Percentiles rank a stretch among this genome's conserved stretches.
Conservation (phyloP, 805 yeast genomes). For the Candida ascalaphidarum region DNA sequence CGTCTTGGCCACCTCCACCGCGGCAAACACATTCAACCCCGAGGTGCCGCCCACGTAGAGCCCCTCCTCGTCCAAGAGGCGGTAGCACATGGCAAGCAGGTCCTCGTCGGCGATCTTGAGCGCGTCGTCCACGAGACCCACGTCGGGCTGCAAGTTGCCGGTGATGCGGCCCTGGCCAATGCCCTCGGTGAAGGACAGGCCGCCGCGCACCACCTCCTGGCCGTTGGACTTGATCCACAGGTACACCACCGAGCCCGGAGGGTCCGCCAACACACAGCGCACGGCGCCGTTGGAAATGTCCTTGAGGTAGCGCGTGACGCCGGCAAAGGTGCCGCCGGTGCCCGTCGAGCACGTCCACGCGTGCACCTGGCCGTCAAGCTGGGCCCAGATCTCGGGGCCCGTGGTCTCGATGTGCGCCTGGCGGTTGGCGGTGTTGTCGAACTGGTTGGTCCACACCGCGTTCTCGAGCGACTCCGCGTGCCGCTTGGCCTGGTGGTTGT, state of each 20-base stretch:
- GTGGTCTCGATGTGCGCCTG: constrained; percentile 85
- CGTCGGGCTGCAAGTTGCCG: constrained; percentile 65
- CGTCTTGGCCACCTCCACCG: constrained; percentile 61
- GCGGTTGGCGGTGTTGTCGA: constrained; percentile 81
- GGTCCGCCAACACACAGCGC: constrained; percentile 74
- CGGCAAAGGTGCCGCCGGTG: constrained; percentile 90
- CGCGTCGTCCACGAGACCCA: constrained; percentile 73
- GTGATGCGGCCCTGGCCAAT: constrained; percentile 95
- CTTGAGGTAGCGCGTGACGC: constrained; percentile 72
- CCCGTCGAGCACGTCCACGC: constrained; percentile 90
- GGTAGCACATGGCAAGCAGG: constrained; percentile 75
- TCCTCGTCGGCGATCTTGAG: constrained; percentile 69
- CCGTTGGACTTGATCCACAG: constrained; percentile 70
- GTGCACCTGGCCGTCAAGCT: constrained; percentile 66
- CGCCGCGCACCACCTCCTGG: constrained; percentile 57
- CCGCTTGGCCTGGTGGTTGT: constrained; percentile 78
- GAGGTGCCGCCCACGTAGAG: constrained; percentile 86
- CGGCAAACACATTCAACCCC: constrained; percentile 87
- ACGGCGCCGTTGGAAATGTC: constrained; percentile 53
- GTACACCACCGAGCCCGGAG: constrained; percentile 86
- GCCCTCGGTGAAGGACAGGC: constrained; percentile 90
- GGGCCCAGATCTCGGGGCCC: constrained; percentile 90
- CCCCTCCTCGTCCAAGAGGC: constrained; percentile 84
- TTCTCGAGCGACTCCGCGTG: constrained; percentile 71
- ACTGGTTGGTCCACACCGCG: constrained; percentile 91